Percentiles rank a stretch among this genome's conserved stretches.
Conservation (phyloP, 2,329 filamentous ascomycete genomes). For the Bipolaris bicolor region DNA sequence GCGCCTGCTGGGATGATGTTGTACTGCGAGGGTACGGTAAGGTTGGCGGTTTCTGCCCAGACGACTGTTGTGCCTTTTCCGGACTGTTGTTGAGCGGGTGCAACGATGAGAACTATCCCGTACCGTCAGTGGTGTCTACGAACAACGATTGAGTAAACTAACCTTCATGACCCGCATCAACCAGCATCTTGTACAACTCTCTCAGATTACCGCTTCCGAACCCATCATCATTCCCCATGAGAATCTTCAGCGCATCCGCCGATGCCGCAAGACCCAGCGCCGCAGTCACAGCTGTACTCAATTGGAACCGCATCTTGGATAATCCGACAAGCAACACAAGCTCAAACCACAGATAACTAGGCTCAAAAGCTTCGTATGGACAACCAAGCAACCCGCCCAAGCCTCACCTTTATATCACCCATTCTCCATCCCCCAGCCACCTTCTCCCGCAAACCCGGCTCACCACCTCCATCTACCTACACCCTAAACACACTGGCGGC, state of each 20-base stretch:
- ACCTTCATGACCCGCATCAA: conserved; percentile 38
- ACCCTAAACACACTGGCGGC: not conserved
- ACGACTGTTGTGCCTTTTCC: conserved; percentile 54
- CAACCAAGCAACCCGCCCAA: not conserved
- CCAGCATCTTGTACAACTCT: conserved; percentile 40
- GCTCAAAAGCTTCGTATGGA: not conserved
- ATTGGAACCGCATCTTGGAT: conserved; percentile 21
- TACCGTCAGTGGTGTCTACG: not conserved
- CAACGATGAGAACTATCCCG: conserved; percentile 50
- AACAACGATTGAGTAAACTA: not conserved
- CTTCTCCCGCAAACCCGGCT: not conserved
- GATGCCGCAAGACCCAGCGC: conserved; percentile 26
- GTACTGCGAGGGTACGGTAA: conserved; percentile 54
- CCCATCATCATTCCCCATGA: conserved; percentile 51
- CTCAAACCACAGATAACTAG: not conserved
- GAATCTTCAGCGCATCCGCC: conserved; percentile 39
- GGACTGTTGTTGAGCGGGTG: conserved; percentile 53
- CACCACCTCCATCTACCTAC: not conserved
- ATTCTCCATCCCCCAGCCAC: not conserved
- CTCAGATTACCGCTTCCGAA: conserved; percentile 48
- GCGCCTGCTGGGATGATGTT: conserved; percentile 55
- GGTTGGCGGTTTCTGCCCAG: conserved; percentile 53
- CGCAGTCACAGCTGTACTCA: conserved; percentile 22
- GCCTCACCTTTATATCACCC: conserved; percentile 1
- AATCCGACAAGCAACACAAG: conserved; percentile 2